Evolutionary conservation across 331 rosid genomes (phyloP).

Genomic region (Saraca asoca): DNA sequence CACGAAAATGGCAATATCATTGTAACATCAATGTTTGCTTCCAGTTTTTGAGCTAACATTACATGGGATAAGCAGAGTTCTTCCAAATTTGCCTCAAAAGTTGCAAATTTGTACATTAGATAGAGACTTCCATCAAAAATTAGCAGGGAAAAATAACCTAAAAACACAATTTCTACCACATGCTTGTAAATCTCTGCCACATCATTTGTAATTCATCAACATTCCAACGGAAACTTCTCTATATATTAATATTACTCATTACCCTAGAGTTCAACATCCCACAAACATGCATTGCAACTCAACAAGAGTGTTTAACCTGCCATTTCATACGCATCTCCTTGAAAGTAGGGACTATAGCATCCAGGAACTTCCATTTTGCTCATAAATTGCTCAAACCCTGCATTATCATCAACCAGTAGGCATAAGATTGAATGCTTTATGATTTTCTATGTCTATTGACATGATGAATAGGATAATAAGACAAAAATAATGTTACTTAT

Average conservation of each 20-base stretch:
- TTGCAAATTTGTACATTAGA: too few species aligned
- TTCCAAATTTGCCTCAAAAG: too few species aligned
- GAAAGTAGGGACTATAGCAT: slow-evolving; percentile 41
- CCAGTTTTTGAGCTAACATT: too few species aligned
- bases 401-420: slow-evolving; percentile 21
- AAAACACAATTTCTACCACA: slow-evolving; percentile 18
- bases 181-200: slow-evolving; percentile 8
- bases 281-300: neutral
- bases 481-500: too few species aligned
- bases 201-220: slow-evolving; percentile 32
- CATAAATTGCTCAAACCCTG: slow-evolving; percentile 58
- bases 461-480: neutral
- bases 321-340: slow-evolving; percentile 35
- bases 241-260: slow-evolving; percentile 15
- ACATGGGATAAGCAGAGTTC: too few species aligned
- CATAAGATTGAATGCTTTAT: neutral
- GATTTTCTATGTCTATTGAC: neutral
- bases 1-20: too few species aligned
- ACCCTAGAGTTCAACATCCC: slow-evolving; percentile 18
- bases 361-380: slow-evolving; percentile 43
- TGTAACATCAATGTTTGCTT: too few species aligned
- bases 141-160: slow-evolving; percentile 19
- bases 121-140: slow-evolving; percentile 7
- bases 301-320: slow-evolving; percentile 13
- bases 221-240: slow-evolving; percentile 18